A percentile compares a stretch with the other conserved stretches of the same genome.
These are phyloP conservation scores for Talaromyces sp. DNA, from an alignment of 2,329 filamentous ascomycete species.

Conservation along the genomic window DNA sequence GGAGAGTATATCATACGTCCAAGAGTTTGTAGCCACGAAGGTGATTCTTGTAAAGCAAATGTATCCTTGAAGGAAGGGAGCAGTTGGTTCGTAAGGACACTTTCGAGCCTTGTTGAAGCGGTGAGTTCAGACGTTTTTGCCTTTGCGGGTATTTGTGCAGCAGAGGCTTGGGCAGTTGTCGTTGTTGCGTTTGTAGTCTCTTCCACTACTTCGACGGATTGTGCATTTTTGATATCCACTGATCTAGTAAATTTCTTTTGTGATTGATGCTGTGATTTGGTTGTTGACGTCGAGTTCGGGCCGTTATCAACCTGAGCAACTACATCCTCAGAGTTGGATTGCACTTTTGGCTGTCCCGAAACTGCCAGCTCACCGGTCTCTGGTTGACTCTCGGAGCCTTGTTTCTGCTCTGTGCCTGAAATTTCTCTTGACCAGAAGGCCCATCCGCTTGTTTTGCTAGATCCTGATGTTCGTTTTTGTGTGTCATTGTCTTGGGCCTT, in stretches of 20 bases:
- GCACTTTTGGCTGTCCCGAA: slow-evolving; percentile 18
- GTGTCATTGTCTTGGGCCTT: slow-evolving; percentile 18
- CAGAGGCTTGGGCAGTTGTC: slow-evolving; percentile 17
- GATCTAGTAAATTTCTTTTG: slow-evolving; percentile 22
- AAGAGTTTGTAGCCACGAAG: slow-evolving; percentile 60
- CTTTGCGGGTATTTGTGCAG: slow-evolving; percentile 18
- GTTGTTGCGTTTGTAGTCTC: slow-evolving; percentile 22
- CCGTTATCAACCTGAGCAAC: slow-evolving; percentile 16
- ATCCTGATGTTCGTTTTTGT: slow-evolving; percentile 22
- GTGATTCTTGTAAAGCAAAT: slow-evolving; percentile 42
- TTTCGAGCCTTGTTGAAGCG: slow-evolving; percentile 34
- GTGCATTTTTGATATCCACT: slow-evolving; percentile 20
- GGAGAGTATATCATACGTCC: slow-evolving; percentile 40
- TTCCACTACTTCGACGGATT: slow-evolving; percentile 13
- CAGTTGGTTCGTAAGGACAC: slow-evolving; percentile 42
- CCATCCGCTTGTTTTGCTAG: slow-evolving; percentile 34
- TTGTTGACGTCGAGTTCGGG: slow-evolving; percentile 14
- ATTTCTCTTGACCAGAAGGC: slow-evolving; percentile 39
- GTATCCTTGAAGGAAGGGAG: slow-evolving; percentile 46
- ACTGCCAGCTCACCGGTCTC: slow-evolving; percentile 21
- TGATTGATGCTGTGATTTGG: slow-evolving; percentile 20
- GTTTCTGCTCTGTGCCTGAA: slow-evolving; percentile 22
- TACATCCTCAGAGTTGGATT: slow-evolving; percentile 13
- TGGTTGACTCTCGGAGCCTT: slow-evolving; percentile 11
- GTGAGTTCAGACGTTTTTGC: slow-evolving; percentile 26